Percentiles rank a stretch among this genome's conserved stretches.
These are phyloP conservation scores for Xylaria curta DNA, from an alignment of 495 filamentous ascomycete species.

Conservation along the genomic window DNA sequence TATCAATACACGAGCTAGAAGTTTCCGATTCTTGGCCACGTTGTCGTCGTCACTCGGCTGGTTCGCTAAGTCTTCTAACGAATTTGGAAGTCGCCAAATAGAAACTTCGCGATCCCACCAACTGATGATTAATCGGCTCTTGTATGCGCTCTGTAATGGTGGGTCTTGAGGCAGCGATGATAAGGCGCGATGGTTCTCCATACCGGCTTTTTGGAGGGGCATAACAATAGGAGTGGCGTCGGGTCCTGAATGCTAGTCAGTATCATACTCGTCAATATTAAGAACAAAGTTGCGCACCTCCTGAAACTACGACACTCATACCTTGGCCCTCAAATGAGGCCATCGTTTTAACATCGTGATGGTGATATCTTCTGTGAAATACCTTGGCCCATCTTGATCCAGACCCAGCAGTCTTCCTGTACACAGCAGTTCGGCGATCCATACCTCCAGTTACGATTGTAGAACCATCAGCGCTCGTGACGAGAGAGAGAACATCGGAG, in stretches of 20 bases:
- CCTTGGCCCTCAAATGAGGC: slow-evolving; percentile 83
- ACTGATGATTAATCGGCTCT: slow-evolving; percentile 76
- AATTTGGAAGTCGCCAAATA: slow-evolving; percentile 74
- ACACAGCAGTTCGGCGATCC: slow-evolving; percentile 84
- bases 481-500: slow-evolving; percentile 88
- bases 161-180: slow-evolving; percentile 80
- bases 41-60: slow-evolving; percentile 42
- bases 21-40: slow-evolving; percentile 56
- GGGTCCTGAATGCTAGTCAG: slow-evolving; percentile 66
- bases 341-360: slow-evolving; percentile 94
- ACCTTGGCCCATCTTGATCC: slow-evolving; percentile 78
- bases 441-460: slow-evolving; percentile 91
- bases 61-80: slow-evolving; percentile 54
- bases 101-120: slow-evolving; percentile 93
- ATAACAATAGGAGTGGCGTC: slow-evolving; percentile 82
- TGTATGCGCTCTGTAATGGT: slow-evolving; percentile 71
- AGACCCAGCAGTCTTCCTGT: slow-evolving; percentile 67
- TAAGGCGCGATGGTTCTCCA: slow-evolving; percentile 79
- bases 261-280: neutral
- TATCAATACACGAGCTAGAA: slow-evolving; percentile 75
- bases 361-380: slow-evolving; percentile 82
- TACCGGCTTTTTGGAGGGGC: slow-evolving; percentile 79
- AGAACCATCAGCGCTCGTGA: slow-evolving; percentile 77
- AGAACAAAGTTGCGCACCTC: slow-evolving; percentile 65
- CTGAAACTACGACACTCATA: slow-evolving; percentile 87